These are phyloP conservation scores for Heliamphora exappendiculata DNA, from an alignment of 148 eudicot genomes.

Conservation along the genomic window DNA sequence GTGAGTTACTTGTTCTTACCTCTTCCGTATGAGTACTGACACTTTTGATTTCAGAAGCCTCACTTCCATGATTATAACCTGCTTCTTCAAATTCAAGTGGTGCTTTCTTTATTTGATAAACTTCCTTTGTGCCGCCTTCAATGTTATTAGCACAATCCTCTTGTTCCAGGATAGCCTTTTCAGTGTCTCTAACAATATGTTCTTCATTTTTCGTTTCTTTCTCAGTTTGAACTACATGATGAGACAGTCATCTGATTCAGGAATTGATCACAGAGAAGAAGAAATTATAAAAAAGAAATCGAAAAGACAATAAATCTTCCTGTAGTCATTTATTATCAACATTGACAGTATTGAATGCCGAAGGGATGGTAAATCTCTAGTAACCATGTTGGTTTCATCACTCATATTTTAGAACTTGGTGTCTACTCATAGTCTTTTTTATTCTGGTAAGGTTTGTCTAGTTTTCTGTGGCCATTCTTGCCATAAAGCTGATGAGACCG, in stretches of 20 bases:
- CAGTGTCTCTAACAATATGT: background rate
- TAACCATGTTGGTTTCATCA: background rate
- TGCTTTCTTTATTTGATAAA: constrained; percentile 11
- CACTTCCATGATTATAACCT: constrained; percentile 1
- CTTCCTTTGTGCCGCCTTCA: constrained; percentile 7
- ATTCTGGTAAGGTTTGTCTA: background rate
- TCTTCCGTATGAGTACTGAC: background rate
- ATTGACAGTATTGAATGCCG: background rate
- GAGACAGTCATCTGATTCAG: background rate
- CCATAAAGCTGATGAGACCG: background rate
- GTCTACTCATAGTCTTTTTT: background rate
- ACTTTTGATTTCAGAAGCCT: background rate
- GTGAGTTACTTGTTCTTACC: constrained; percentile 5
- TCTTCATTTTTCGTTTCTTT: constrained; percentile 5
- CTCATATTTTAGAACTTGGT: background rate
- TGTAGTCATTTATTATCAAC: background rate
- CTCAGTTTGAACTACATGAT: background rate
- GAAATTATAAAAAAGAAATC: background rate
- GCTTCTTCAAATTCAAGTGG: constrained; percentile 5
- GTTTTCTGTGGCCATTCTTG: background rate
- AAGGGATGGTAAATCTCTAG: background rate
- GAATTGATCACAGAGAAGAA: background rate
- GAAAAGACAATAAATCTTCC: background rate
- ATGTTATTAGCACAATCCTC: background rate
- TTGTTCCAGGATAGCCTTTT: background rate